These are phyloP conservation scores for Fusarium nodosum DNA, from an alignment of 2,329 filamentous ascomycete species.

Conservation along the genomic window DNA sequence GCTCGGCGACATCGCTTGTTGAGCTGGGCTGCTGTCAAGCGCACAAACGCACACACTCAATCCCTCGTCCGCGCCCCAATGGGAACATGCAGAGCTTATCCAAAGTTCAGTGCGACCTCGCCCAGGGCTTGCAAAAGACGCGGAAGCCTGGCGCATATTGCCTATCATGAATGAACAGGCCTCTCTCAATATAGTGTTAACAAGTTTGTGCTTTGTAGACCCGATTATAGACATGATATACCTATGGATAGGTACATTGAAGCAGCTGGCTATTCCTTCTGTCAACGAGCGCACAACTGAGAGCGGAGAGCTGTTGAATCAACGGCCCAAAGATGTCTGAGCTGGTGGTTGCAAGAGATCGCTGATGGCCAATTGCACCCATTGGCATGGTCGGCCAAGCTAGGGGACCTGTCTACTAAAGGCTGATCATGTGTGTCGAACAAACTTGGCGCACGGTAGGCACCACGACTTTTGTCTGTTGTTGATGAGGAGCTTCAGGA, in stretches of 20 bases:
- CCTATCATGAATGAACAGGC: conserved; percentile 16
- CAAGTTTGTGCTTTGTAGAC: conserved; percentile 17
- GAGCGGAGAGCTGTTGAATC: conserved; percentile 35
- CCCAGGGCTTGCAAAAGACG: conserved; percentile 34
- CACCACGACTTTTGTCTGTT: conserved; percentile 15
- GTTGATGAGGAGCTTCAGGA: conserved; percentile 10
- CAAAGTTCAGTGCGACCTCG: conserved; percentile 38
- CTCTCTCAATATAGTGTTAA: conserved; percentile 5
- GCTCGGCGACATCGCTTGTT: conserved; percentile 41
- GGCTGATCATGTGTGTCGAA: conserved; percentile 43
- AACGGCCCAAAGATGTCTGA: conserved; percentile 38
- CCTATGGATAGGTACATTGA: conserved; percentile 3
- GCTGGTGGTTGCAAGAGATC: conserved; percentile 39
- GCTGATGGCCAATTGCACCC: conserved; percentile 43
- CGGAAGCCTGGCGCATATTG: conserved; percentile 37
- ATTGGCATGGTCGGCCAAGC: conserved; percentile 39
- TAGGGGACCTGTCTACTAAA: conserved; percentile 32
- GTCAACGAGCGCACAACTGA: conserved; percentile 18
- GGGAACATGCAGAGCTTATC: conserved; percentile 38
- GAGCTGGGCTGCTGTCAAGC: conserved; percentile 37
- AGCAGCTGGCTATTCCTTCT: conserved; percentile 8
- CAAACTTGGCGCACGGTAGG: conserved; percentile 36
- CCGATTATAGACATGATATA: conserved; percentile 25
- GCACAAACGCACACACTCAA: conserved; percentile 38
- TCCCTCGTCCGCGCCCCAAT: conserved; percentile 38